Conservation (phyloP, 805 yeast genomes). For the Candida ulmi region DNA sequence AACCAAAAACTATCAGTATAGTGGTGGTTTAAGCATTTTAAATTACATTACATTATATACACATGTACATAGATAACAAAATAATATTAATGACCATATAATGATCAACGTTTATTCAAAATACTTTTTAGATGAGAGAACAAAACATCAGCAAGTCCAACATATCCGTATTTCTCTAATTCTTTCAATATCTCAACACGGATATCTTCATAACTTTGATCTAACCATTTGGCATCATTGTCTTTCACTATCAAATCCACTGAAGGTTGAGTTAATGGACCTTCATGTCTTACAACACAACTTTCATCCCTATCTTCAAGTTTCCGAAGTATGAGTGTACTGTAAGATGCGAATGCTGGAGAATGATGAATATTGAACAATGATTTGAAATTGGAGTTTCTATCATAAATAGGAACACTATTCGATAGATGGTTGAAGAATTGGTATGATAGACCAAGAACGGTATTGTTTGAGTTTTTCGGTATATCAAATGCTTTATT, state of each 20-base stretch:
- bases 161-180: slow-evolving; percentile 37
- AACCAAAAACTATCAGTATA: slow-evolving; percentile 28
- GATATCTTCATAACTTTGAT: slow-evolving; percentile 37
- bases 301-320: slow-evolving; percentile 36
- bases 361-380: slow-evolving; percentile 38
- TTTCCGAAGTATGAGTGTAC: slow-evolving; percentile 38
- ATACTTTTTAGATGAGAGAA: slow-evolving; percentile 51
- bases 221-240: slow-evolving; percentile 29
- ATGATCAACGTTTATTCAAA: slow-evolving; percentile 21
- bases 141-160: slow-evolving; percentile 44
- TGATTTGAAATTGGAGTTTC: slow-evolving; percentile 15
- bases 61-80: neutral
- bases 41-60: too few relatives aligned
- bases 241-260: slow-evolving; percentile 27
- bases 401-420: slow-evolving; percentile 21
- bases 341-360: slow-evolving; percentile 44
- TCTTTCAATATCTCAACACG: slow-evolving; percentile 38
- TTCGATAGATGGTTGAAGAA: slow-evolving; percentile 19
- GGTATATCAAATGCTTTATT: slow-evolving; percentile 41
- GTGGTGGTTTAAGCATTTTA: slow-evolving; percentile 11
- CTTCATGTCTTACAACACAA: slow-evolving; percentile 38
- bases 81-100: neutral
- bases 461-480: slow-evolving; percentile 22
- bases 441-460: slow-evolving; percentile 27
- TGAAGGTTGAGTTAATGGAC: slow-evolving; percentile 44